Percentiles rank a stretch among this genome's conserved stretches.
phyloP scores from a whole-genome alignment of 371 early-diverging fungal genomes.

The Amoeboaphelidium occidentale region DNA sequence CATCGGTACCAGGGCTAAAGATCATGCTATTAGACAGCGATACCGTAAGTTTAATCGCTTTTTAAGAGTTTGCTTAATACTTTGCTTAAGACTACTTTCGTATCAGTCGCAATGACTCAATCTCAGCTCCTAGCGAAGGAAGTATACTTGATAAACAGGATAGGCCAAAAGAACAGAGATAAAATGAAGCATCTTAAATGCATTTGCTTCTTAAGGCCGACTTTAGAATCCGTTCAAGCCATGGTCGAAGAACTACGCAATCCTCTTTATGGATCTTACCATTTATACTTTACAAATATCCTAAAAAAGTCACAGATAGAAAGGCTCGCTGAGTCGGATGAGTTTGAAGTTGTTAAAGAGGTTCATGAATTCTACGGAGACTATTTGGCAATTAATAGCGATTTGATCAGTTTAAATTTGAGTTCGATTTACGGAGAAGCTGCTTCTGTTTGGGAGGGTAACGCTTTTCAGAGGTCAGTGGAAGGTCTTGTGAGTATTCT shows the following conservation, averaged over 20 bases:
- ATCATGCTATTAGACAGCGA: slow-evolving; percentile 73
- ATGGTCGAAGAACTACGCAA: slow-evolving; percentile 66
- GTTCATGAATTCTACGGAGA: slow-evolving; percentile 82
- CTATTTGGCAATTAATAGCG: slow-evolving; percentile 53
- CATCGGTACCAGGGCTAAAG: slow-evolving; percentile 81
- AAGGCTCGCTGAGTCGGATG: slow-evolving; percentile 79
- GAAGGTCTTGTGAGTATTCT: slow-evolving; percentile 52
- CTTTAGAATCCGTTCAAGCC: slow-evolving; percentile 46
- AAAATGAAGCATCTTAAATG: slow-evolving; percentile 84
- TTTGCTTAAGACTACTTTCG: slow-evolving; percentile 49
- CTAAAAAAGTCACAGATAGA: slow-evolving; percentile 68
- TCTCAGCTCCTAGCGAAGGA: slow-evolving; percentile 64
- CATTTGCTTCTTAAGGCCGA: slow-evolving; percentile 66
- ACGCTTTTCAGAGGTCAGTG: slow-evolving; percentile 39
- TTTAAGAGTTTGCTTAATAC: neutral
- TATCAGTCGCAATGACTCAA: slow-evolving; percentile 75
- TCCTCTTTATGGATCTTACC: slow-evolving; percentile 79
- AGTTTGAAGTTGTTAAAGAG: slow-evolving; percentile 72
- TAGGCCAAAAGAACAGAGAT: slow-evolving; percentile 58
- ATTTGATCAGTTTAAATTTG: slow-evolving; percentile 55
- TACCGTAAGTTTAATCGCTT: slow-evolving; percentile 30
- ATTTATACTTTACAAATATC: slow-evolving; percentile 76
- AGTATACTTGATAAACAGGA: slow-evolving; percentile 71
- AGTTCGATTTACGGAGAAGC: slow-evolving; percentile 41
- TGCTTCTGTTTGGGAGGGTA: slow-evolving; percentile 37